phyloP scores from a whole-genome alignment of 2,329 filamentous ascomycete genomes.

The Epichloe scottii region DNA sequence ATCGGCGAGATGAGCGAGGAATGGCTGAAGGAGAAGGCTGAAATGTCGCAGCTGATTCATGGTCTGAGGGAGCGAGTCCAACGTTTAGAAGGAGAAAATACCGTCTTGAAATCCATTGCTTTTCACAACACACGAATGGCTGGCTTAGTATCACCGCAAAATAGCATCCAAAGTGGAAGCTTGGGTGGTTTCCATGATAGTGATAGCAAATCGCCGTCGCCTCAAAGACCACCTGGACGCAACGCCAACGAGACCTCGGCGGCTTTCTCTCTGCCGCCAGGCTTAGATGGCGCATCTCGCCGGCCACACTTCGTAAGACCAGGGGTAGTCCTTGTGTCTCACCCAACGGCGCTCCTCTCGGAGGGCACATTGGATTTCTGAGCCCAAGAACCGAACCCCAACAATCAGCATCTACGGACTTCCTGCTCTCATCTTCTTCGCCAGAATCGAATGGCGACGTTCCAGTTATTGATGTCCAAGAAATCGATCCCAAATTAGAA shows the following conservation, averaged over 20 bases:
- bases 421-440: constrained; percentile 19
- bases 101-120: constrained; percentile 18
- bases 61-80: constrained; percentile 27
- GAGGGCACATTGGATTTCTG: constrained; percentile 26
- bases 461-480: constrained; percentile 43
- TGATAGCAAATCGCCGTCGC: constrained; percentile 5
- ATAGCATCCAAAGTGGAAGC: constrained; percentile 15
- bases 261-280: constrained; percentile 18
- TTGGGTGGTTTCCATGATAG: constrained; percentile 12
- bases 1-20: constrained; percentile 38
- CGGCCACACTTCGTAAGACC: constrained; percentile 20
- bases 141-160: constrained; percentile 19
- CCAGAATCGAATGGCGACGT: constrained; percentile 21
- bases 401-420: constrained; percentile 23
- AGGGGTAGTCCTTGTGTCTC: constrained; percentile 20
- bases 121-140: constrained; percentile 17
- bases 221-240: constrained; percentile 11
- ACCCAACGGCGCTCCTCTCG: constrained; percentile 22
- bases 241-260: constrained; percentile 11
- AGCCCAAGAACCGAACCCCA: constrained; percentile 32
- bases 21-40: constrained; percentile 33
- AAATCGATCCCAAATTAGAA: constrained; percentile 46
- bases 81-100: constrained; percentile 25
- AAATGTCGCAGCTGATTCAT: constrained; percentile 28
- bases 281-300: constrained; percentile 22